Base-by-base conservation (phyloP, 2,329 filamentous ascomycete genomes). In the Alternaria triticimaculans region DNA sequence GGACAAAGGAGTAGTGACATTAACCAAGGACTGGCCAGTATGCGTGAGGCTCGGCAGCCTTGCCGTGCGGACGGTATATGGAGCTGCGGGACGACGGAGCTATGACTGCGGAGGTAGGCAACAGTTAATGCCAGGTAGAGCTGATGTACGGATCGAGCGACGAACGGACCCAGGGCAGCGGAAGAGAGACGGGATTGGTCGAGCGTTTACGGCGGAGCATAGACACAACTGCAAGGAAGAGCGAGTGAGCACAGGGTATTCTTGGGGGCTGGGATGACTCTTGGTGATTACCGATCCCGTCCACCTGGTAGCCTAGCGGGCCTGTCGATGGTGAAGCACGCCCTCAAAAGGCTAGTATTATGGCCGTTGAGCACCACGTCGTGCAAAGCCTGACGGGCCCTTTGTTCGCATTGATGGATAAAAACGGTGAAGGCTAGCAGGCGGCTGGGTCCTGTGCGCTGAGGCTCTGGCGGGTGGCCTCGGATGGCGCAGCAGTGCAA, bases 1-100 rank as follows among this genome's bases (percentile, higher is more conserved):
- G 72, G 67, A 79, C 76, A 80, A 79, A 79, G 76, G 70, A 67
- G 59, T 62, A 70, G 70, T 78, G 70, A 78, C 76, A 79, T 72
- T 55, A 62, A 64, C 66, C 63, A 49, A 64, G 69, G 64, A 65
- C 68, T 73, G 69, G 67, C 72, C 73, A 70, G 66, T 67, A 62
- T 70, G 56, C 57, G 64, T 62, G 64, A 60, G 71, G 68, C 70
- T 73, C 65, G 73, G 68, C 73, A 72, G 70, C 66, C 62, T 73
- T 74, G 70, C 72, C 55, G 60, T 61, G 65, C 62, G 64, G 72
- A 62, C 69, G 53, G 57, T 65, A 64, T 69, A 69, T 59, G 48
- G 48, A 67, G 70, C 56, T 68, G 65, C 65, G 66, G 61, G 55
- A 59, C 55, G 59, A 63, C 58, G 70, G 64, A 74, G 71, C 72